Evolutionary conservation across 345 rosid species (phyloP), one percentile per base, ranked within the genome.

Genomic region (Eucalyptus tenuipes): DNA sequence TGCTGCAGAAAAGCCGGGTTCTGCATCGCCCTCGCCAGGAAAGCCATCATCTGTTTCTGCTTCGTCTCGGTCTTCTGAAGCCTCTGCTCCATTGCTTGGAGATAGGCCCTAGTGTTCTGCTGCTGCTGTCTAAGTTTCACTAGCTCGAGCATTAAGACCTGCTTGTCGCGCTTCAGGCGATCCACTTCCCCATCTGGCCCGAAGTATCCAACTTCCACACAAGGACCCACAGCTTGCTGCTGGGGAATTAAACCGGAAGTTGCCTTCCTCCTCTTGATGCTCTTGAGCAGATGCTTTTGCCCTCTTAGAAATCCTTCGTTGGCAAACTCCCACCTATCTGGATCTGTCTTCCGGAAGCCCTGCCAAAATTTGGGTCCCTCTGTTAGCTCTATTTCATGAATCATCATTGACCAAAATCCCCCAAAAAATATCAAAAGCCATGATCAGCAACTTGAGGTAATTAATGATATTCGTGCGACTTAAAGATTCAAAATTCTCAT

Each of bases 21-120:
- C 89, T 93, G 92, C 90, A 95, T 94, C 12, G 96, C 99, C 79
- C 94, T 92, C 7, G 95, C 97, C 90, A 96, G 89, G 91, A 97
- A 96, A 7, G 95, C 93, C 98, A 97, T 96, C 98, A 96, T 96
- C 81, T 95, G 97, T 85, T 90, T 95, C 94, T 97, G 99, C 91
- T 96, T 96, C 90, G 87, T 88, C 92, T 97, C 98, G n/a, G 95
- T 93, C 59, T 94, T 92, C 48, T 93, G 93, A 5, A 97, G 88
- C 92, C 96, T 93, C 87, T 94, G 92, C 81, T 97, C 98, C 95
- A 96, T 92, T 52, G 92, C 92, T 49, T 94, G 95, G 89, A 97
- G 90, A 89, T 91, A 91, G 13, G 91, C 90, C 90, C 93, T 93
- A 3, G 97, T 94, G 66, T 86, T 94, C 93, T 94, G 97, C 68